Base-by-base conservation (phyloP, 1,284 basidiomycete genomes). In the Apiotrichum siamense region DNA sequence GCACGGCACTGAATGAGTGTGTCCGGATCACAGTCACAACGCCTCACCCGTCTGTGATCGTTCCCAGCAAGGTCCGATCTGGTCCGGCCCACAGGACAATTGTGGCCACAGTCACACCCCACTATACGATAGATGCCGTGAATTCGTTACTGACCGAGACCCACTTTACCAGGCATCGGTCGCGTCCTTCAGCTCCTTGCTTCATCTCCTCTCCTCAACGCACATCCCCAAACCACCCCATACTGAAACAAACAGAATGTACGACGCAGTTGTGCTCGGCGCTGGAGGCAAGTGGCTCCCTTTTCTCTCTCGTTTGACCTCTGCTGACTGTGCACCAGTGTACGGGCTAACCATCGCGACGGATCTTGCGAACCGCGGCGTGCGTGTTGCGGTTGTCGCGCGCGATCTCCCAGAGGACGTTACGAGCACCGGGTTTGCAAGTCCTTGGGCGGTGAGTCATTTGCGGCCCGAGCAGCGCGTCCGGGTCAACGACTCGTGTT, bases 351-450 rank as follows among this genome's bases (percentile, higher is more conserved):
- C 75, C 2, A 63, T 67, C 31, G 77, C 78, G 7, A 65, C 70
- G 20, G 73, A 74, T 47, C 72, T 79, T 33, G 66, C 66, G 0
- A 60, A 69, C 26, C 58, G 67, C 26, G 77, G 78, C 20, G 78
- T 79, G 69, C 75, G 70, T 39, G 76, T 86, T 23, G 81, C 78
- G 4, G 67, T 86, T 39, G 73, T 85, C 15, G 85, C 83, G 0
- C 76, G 82, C 45, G 85, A 87, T 59, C 72, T 85, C 55, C 83
- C 85, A 0, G 77, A 80, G 42, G 84, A 86, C 65, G 62, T 77
- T 17, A 70, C 76, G 44, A 81, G 80, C 9, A 79, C 80, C 44
- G 79, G 76, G 1, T 86, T 84, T 67, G 80, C 84, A 0, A 81
- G 79, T 56, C 85, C 85, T 1, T 87, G 86, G 80, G 84, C 85